These are phyloP conservation scores for Trichoderma gracile DNA, from an alignment of 2,329 filamentous ascomycete genomes.

Conservation along the genomic window DNA sequence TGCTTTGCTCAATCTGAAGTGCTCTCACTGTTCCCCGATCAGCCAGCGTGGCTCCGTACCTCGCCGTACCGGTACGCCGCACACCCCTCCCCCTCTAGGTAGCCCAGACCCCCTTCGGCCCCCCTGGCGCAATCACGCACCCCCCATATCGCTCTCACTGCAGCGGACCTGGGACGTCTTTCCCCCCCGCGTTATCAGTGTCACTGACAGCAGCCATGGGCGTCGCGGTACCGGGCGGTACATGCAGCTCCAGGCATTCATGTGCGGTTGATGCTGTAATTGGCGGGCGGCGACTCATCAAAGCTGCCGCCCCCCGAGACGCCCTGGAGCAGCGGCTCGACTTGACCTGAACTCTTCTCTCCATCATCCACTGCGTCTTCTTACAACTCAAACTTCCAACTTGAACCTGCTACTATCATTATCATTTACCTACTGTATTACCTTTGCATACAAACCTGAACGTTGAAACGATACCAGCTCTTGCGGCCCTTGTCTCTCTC, in stretches of 20 bases:
- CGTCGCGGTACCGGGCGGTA: constrained; percentile 15
- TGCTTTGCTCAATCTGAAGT: not conserved
- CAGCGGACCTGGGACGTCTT: not conserved
- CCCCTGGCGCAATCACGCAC: constrained; percentile 11
- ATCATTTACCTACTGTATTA: not conserved
- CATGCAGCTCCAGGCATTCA: not conserved
- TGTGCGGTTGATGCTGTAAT: constrained; percentile 11
- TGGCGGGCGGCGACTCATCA: constrained; percentile 24
- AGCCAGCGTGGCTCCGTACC: constrained; percentile 1
- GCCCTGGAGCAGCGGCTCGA: not conserved
- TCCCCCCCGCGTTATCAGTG: constrained; percentile 23
- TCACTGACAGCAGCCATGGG: constrained; percentile 22
- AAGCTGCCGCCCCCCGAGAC: constrained; percentile 17
- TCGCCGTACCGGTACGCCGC: constrained; percentile 1
- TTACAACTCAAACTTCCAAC: not conserved
- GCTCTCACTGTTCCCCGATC: not conserved
- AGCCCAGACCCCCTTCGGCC: not conserved
- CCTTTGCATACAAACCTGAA: constrained; percentile 12
- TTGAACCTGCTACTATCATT: not conserved
- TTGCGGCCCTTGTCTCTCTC: constrained; percentile 20
- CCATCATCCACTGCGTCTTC: constrained; percentile 12
- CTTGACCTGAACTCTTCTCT: constrained; percentile 1
- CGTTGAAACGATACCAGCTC: constrained; percentile 19
- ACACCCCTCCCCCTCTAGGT: constrained; percentile 1
- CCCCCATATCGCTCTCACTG: constrained; percentile 12